Evolutionary conservation across 176 grass and related monocot genomes (phyloP), one percentile per base, ranked within the genome.

Genomic region (Typha latifolia): DNA sequence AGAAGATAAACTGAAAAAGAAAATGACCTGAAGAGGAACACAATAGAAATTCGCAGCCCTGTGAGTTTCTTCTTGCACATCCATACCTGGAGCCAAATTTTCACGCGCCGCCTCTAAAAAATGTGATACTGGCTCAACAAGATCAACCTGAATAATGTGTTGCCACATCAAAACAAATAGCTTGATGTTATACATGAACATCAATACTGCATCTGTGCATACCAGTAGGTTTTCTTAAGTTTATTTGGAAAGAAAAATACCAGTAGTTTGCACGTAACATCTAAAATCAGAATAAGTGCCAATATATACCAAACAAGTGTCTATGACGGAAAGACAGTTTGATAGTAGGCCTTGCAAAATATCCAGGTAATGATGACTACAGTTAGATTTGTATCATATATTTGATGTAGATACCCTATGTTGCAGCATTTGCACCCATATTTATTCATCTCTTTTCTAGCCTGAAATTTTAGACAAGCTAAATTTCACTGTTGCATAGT

Each of bases 41-140:
- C 94, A 93, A 70, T 85, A 93, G 74, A 99, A 99, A 59, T 99
- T 93, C 4, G 62, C 69, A 79, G 89, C 94, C 79, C 65, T 90
- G 62, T 87, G 78, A 2, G 61, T 63, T 48, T 82, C 82, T 69
- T 87, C 63, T 73, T 74, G 81, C 66, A 56, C 43, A 26, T 90
- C 70, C 79, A 82, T 77, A 66, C 37, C 53, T 20, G 66, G 49
- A 83, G 83, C 62, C 78, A 99, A 83, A 81, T 90, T 93, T 79
- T 90, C 84, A 23, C 79, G 79, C 57, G 94, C 89, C 12, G 86
- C 70, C 74, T 93, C 84, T 63, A 99, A 72, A 74, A 99, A 99
- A 86, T 99, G 94, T 9, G 89, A 87, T 34, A 99, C 89, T 51
- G 94, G 94, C 61, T 99, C 94, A 9, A 93, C 89, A 79, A 99